phyloP scores from a whole-genome alignment of 2,329 filamentous ascomycete genomes.

The Reticulascus tulasneorum region DNA sequence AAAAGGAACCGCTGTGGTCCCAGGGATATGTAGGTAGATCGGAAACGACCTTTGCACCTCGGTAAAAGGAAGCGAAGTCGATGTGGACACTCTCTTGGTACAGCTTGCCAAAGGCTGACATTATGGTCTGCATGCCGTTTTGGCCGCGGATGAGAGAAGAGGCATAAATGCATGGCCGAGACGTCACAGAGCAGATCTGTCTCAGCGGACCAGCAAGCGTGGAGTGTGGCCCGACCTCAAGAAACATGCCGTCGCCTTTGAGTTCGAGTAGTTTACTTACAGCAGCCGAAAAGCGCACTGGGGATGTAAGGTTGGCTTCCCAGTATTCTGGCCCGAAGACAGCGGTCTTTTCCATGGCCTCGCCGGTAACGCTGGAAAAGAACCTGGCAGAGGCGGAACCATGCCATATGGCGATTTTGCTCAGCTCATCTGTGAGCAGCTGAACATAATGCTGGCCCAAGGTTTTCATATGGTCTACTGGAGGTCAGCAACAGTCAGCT shows the following conservation, averaged over 20 bases:
- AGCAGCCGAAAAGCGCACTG: slow-evolving; percentile 1
- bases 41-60: background rate
- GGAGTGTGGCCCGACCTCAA: slow-evolving; percentile 4
- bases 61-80: background rate
- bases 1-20: slow-evolving; percentile 1
- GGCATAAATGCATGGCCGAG: background rate
- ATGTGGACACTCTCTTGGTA: background rate
- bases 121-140: background rate
- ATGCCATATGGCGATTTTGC: too few relatives aligned
- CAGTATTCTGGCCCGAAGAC: slow-evolving; percentile 5
- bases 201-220: slow-evolving; percentile 4
- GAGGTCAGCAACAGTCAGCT: too few relatives aligned
- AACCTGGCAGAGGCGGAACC: too few relatives aligned
- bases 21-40: slow-evolving; percentile 3
- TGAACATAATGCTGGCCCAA: background rate
- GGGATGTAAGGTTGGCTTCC: slow-evolving; percentile 1
- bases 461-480: background rate
- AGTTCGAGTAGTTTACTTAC: background rate
- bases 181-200: background rate
- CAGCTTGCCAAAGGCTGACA: slow-evolving; percentile 1
- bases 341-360: slow-evolving; percentile 14
- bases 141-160: background rate
- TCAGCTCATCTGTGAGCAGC: too few relatives aligned
- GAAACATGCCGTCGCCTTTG: background rate
- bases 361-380: slow-evolving; percentile 24